Percentiles rank a stretch among this genome's conserved stretches.
Evolutionary conservation across 306 rosid genomes (phyloP).

Genomic region (Oemleria cerasiformis): DNA sequence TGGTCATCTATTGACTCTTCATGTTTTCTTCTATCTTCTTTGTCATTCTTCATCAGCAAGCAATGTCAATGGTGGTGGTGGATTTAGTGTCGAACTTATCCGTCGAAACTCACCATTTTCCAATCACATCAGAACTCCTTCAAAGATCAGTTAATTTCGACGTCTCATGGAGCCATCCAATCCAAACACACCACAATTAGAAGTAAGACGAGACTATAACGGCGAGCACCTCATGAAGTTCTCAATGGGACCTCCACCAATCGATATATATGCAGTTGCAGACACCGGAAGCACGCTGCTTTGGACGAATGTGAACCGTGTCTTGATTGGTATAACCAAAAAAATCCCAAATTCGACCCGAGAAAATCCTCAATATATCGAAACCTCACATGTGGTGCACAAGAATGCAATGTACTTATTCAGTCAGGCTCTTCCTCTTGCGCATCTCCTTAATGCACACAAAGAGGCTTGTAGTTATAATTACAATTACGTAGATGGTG

Average conservation of each 20-base stretch:
- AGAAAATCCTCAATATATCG: slow-evolving; percentile 35
- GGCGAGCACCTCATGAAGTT: slow-evolving; percentile 49
- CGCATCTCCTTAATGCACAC: slow-evolving; percentile 17
- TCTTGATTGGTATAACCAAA: slow-evolving; percentile 34
- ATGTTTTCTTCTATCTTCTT: slow-evolving; percentile 16
- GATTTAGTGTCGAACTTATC: slow-evolving; percentile 38
- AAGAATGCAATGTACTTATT: slow-evolving; percentile 23
- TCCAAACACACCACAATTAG: slow-evolving; percentile 1
- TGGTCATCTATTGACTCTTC: not conserved
- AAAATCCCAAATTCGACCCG: slow-evolving; percentile 43
- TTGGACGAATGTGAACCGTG: slow-evolving; percentile 58
- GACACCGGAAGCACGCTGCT: slow-evolving; percentile 58
- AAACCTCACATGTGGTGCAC: slow-evolving; percentile 39
- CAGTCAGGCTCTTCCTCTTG: slow-evolving; percentile 26
- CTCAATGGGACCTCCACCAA: slow-evolving; percentile 53
- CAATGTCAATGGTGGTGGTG: slow-evolving; percentile 14
- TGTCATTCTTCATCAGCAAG: slow-evolving; percentile 23
- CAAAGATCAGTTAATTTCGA: not conserved
- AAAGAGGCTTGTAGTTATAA: slow-evolving; percentile 35
- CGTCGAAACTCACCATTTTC: slow-evolving; percentile 28
- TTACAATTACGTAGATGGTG: slow-evolving; percentile 42
- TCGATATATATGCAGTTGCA: slow-evolving; percentile 42
- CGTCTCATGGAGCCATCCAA: not conserved
- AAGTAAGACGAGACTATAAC: slow-evolving; percentile 11
- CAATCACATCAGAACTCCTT: not conserved